Base-by-base conservation (phyloP, 139 green algal genomes). In the Volvox africanus region DNA sequence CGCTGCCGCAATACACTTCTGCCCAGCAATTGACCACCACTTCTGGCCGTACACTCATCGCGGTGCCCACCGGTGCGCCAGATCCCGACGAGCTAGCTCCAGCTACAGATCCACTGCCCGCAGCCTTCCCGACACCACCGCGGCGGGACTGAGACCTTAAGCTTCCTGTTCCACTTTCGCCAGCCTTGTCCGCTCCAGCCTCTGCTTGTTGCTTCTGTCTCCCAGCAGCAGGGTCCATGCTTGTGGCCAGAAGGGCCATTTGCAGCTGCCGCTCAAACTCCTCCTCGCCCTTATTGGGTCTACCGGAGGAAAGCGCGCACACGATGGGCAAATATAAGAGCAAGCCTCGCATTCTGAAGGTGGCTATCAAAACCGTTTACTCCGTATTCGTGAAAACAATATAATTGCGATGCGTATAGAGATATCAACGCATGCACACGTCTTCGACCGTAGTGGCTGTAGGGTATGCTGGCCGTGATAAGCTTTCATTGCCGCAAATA, bases 191-290 rank as follows among this genome's bases (percentile, higher is more conserved):
- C 32, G 21, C 75, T 81, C 33, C 30, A 55, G 44, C 44, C 44
- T 55, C 44, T 55, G 44, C 9, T 55, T 55, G 44, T 55, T 55
- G 44, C 44, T 55, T 55, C 5, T 55, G 44, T 55, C 44, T 55
- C 44, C 44, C 44, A 55, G 5, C 44, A 55, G 44, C 83, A 44
- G 91, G 88, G 61, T 93, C 94, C 19, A 89, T 86, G 36, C 91
- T 90, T 65, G 96, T 97, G 26, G 96, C 96, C 11, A 92, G 88
- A 80, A 99, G 84, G 0, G 97, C 97, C 88, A 98, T 95, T 28
- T 93, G 94, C 37, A 99, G 88, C 93, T 99, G 91, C 44, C 92
- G 93, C 87, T 99, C 97, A 86, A 97, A 96, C 82, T 99, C 97
- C n/a, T 97, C 91, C 36, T 99, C 97, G 1, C 97, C 96, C 30